A percentile compares a stretch with the other conserved stretches of the same genome.
These are phyloP conservation scores for Neurospora intermedia DNA, from an alignment of 495 filamentous ascomycete genomes.

Conservation along the genomic window DNA sequence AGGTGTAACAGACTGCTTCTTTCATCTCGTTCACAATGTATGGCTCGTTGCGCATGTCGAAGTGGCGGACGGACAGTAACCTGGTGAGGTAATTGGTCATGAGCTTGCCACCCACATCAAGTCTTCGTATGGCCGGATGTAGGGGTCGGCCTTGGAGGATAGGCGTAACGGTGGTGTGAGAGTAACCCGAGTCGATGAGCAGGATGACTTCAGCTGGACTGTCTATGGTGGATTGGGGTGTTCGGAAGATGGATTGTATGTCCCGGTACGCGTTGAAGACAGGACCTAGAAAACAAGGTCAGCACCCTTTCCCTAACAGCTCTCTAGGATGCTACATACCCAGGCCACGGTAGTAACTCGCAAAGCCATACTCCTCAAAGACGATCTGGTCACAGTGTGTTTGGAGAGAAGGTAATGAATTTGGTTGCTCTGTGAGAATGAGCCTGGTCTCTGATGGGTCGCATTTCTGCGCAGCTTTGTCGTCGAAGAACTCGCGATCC, in stretches of 20 bases:
- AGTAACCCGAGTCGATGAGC: slow-evolving; percentile 85
- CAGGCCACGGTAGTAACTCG: slow-evolving; percentile 65
- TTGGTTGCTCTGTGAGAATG: slow-evolving; percentile 84
- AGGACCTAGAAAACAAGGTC: slow-evolving; percentile 27
- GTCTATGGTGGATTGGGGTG: slow-evolving; percentile 31
- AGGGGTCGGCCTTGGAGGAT: slow-evolving; percentile 70
- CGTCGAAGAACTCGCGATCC: slow-evolving; percentile 80
- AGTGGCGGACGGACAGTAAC: slow-evolving; percentile 78
- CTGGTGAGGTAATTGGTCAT: slow-evolving; percentile 93
- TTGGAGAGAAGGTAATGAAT: slow-evolving; percentile 68
- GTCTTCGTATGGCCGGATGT: slow-evolving; percentile 70
- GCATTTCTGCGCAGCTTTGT: slow-evolving; percentile 54
- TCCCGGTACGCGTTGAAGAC: slow-evolving; percentile 81
- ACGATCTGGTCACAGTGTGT: slow-evolving; percentile 90
- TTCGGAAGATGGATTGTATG: slow-evolving; percentile 50
- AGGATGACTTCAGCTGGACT: slow-evolving; percentile 70
- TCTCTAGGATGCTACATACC: slow-evolving; percentile 36
- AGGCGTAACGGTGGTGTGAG: slow-evolving; percentile 86
- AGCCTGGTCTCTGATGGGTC: slow-evolving; percentile 74
- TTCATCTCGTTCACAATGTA: slow-evolving; percentile 94
- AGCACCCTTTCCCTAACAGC: neutral
- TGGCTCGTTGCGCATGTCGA: slow-evolving; percentile 87
- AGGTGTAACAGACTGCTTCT: slow-evolving; percentile 78
- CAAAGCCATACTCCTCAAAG: slow-evolving; percentile 97
- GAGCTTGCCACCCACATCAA: slow-evolving; percentile 87